Evolutionary conservation across 2,329 filamentous ascomycete species (phyloP).

Genomic region (Colletotrichum incanum): DNA sequence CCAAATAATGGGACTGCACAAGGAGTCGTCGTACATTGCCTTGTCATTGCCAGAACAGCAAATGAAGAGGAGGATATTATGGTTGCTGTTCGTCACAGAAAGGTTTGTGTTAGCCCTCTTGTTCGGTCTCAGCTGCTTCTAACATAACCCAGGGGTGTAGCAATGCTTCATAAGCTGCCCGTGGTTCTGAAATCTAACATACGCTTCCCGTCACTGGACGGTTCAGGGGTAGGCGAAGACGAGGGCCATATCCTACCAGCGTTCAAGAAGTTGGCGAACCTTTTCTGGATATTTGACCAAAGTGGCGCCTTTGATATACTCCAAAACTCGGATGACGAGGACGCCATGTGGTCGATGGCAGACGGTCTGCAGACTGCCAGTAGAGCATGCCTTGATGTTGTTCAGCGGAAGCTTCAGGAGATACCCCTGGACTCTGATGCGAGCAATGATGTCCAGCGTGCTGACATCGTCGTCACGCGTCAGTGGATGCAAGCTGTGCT

Average conservation of each 20-base stretch:
- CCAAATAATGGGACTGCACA: constrained; percentile 64
- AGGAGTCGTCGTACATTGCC: constrained; percentile 57
- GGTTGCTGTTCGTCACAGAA: constrained; percentile 60
- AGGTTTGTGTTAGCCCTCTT: constrained; percentile 43
- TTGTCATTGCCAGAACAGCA: constrained; percentile 59
- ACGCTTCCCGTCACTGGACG: constrained; percentile 54
- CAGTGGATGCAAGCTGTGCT: constrained; percentile 67
- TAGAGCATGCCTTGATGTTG: constrained; percentile 53
- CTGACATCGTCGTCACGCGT: constrained; percentile 64
- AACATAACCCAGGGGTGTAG: constrained; percentile 57
- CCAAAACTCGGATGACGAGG: constrained; percentile 53
- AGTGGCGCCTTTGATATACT: constrained; percentile 65
- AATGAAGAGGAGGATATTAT: constrained; percentile 58
- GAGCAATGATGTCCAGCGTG: constrained; percentile 65
- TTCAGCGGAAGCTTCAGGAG: constrained; percentile 62
- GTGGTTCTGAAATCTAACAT: constrained; percentile 60
- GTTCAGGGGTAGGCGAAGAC: constrained; percentile 54
- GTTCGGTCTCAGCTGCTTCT: not conserved
- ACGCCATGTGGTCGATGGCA: constrained; percentile 50
- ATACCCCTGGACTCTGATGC: constrained; percentile 55
- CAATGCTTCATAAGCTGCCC: constrained; percentile 65
- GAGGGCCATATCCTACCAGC: constrained; percentile 62
- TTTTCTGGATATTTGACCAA: constrained; percentile 67
- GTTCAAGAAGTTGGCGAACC: constrained; percentile 64
- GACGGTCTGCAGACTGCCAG: constrained; percentile 38